A percentile compares a stretch with the other conserved stretches of the same genome.
phyloP scores from a whole-genome alignment of 2,329 filamentous ascomycete species.

The Didymella exigua region DNA sequence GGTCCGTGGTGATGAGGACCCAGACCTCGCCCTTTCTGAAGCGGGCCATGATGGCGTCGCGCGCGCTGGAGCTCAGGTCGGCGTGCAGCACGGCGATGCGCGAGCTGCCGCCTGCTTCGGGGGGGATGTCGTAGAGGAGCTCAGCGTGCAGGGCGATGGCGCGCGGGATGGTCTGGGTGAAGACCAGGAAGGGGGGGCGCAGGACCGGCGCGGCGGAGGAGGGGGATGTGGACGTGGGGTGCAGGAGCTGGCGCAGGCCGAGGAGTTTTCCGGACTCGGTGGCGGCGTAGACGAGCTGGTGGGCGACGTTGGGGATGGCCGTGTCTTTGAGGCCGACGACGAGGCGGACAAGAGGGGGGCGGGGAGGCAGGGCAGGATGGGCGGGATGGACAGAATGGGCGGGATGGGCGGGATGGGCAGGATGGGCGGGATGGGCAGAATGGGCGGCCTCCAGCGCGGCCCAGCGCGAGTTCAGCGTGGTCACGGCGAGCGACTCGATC shows the following conservation, averaged over 20 bases:
- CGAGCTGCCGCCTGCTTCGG: slow-evolving; percentile 80
- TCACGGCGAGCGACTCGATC: slow-evolving; percentile 77
- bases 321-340: slow-evolving; percentile 98
- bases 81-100: slow-evolving; percentile 92
- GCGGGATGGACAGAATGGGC: slow-evolving; percentile 36
- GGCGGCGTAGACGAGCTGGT: slow-evolving; percentile 87
- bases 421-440: slow-evolving; percentile 39
- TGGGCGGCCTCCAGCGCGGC: slow-evolving; percentile 19
- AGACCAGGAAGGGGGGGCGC: slow-evolving; percentile 89
- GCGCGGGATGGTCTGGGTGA: slow-evolving; percentile 93
- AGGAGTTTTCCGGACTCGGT: slow-evolving; percentile 94
- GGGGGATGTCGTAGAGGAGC: slow-evolving; percentile 90
- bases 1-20: slow-evolving; percentile 94
- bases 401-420: too few relatives aligned
- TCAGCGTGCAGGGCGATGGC: slow-evolving; percentile 87
- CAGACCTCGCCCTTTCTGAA: slow-evolving; percentile 94
- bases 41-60: slow-evolving; percentile 81
- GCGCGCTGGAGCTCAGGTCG: slow-evolving; percentile 75
- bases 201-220: slow-evolving; percentile 57
- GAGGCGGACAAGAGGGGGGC: slow-evolving; percentile 71
- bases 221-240: slow-evolving; percentile 68
- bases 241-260: slow-evolving; percentile 85
- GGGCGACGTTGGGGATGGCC: slow-evolving; percentile 87
- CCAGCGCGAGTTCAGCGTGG: slow-evolving; percentile 58
- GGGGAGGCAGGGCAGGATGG: slow-evolving; percentile 44